Percentiles rank a stretch among this genome's conserved stretches.
Conservation (phyloP, 805 yeast genomes). For the Debaryomyces maramus region DNA sequence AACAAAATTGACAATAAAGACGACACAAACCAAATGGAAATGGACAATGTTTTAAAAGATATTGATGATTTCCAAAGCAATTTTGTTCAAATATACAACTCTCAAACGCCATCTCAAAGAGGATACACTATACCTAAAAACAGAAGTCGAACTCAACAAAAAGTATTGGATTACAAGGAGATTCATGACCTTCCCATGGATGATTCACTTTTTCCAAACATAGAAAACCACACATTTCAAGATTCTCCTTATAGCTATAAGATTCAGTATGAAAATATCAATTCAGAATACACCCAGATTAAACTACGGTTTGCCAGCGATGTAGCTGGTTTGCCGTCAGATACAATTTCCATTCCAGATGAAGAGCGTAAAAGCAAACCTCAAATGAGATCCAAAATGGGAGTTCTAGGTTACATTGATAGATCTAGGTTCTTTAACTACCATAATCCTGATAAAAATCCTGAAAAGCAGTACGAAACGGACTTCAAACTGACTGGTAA, state of each 20-base stretch:
- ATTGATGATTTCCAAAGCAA: constrained; percentile 31
- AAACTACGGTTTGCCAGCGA: constrained; percentile 31
- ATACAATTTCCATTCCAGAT: not conserved
- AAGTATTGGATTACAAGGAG: constrained; percentile 35
- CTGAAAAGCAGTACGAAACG: too few species aligned
- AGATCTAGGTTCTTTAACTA: constrained; percentile 7
- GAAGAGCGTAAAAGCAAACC: not conserved
- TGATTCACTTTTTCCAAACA: constrained; percentile 8
- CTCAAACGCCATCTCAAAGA: not conserved
- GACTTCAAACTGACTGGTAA: too few species aligned
- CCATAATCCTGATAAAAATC: not conserved
- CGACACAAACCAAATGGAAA: too few species aligned
- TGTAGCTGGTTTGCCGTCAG: not conserved
- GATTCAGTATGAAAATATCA: constrained; percentile 38
- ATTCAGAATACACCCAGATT: constrained; percentile 37
- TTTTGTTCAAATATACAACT: constrained; percentile 24
- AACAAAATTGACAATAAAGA: not conserved
- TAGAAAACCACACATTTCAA: not conserved
- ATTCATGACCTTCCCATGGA: constrained; percentile 16
- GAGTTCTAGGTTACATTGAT: constrained; percentile 29
- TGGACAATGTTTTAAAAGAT: constrained; percentile 22
- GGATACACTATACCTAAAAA: constrained; percentile 4
- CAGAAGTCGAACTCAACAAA: constrained; percentile 34
- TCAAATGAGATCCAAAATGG: constrained; percentile 18
- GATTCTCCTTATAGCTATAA: constrained; percentile 27